Evolutionary conservation across 495 filamentous ascomycete species (phyloP).

Genomic region (Hyaloscypha bicolor): DNA sequence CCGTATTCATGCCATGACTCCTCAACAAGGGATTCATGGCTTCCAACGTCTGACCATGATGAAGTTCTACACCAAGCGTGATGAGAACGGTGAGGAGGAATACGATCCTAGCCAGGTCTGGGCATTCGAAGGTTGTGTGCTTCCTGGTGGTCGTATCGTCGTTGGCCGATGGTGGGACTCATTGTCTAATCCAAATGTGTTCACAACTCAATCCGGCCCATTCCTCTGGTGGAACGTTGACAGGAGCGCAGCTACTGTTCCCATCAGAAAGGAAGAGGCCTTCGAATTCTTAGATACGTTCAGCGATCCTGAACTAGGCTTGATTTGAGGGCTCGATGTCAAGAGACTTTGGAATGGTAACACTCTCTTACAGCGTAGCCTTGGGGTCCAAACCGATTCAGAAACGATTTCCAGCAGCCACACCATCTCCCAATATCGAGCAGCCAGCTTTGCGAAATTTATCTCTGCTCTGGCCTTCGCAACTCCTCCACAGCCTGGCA

Average conservation of each 20-base stretch:
- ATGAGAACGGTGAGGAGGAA: slow-evolving; percentile 4
- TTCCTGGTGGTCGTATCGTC: slow-evolving; percentile 50
- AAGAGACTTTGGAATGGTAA: neutral
- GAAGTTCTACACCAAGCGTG: slow-evolving; percentile 21
- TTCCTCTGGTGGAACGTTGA: slow-evolving; percentile 59
- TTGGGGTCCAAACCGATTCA: neutral
- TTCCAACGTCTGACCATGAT: slow-evolving; percentile 32
- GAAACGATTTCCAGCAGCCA: neutral
- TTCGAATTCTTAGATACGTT: slow-evolving; percentile 19
- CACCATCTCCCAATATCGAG: neutral
- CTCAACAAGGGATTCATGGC: slow-evolving; percentile 29
- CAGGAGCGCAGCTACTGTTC: slow-evolving; percentile 6
- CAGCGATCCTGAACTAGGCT: neutral
- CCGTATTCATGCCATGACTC: slow-evolving; percentile 28
- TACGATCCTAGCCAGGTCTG: slow-evolving; percentile 21
- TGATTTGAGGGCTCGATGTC: neutral
- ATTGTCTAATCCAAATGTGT: slow-evolving; percentile 24
- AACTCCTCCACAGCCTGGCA: neutral
- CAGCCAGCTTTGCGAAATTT: neutral
- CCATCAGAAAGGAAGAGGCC: slow-evolving; percentile 18
- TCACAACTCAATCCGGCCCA: slow-evolving; percentile 41
- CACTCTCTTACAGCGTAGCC: neutral
- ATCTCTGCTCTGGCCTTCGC: neutral
- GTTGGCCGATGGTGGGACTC: slow-evolving; percentile 49
- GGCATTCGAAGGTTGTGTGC: slow-evolving; percentile 51